Base-by-base conservation (phyloP, 352 stramenopile species). In the Phytophthora ohioensis region DNA sequence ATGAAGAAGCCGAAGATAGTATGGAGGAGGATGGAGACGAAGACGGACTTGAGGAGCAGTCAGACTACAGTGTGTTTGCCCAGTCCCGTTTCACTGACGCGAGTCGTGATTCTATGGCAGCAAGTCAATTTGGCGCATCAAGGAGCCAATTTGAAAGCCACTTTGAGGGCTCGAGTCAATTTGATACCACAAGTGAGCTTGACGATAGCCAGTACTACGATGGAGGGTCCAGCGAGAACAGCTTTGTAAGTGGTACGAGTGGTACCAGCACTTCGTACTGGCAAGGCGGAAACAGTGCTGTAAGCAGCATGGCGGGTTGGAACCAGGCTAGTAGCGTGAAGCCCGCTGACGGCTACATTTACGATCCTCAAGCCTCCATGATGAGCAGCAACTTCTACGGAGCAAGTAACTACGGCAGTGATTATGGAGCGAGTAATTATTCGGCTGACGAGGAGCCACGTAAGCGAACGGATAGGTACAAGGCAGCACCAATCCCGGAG, bases 11-110 rank as follows among this genome's bases (percentile, higher is more conserved):
- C 10, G 78, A 85, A 27, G 69, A 79, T n/a, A 73, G 67, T 21
- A 64, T 78, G 57, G 70, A 84, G 6, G 73, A 79, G 15, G 73
- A 81, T 52, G 71, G 53, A 34, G 76, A 78, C n/a, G 76, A 84
- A 4, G 80, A 87, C 31, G 81, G 79, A 17, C 79, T 88, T 4
- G 79, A 85, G 45, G 81, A 88, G 46, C 81, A 88, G 48, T 85
- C 79, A 13, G 75, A 82, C 31, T 79, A 75, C 55, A 88, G 81
- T 34, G 79, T 85, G 36, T 88, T 88, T 46, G 81, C 81, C 2
- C 76, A 84, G 63, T 87, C 78, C 35, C 72, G 81, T 4, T 88
- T 88, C 58, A 88, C 81, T 8, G 76, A 81, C 2, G 67, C 78
- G 4, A 80, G 78, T 30, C 78, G 76, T 2, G 79, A 83, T 32